Evolutionary conservation across 768 basidiomycete species (phyloP).

Genomic region (Podaxis pistillaris): DNA sequence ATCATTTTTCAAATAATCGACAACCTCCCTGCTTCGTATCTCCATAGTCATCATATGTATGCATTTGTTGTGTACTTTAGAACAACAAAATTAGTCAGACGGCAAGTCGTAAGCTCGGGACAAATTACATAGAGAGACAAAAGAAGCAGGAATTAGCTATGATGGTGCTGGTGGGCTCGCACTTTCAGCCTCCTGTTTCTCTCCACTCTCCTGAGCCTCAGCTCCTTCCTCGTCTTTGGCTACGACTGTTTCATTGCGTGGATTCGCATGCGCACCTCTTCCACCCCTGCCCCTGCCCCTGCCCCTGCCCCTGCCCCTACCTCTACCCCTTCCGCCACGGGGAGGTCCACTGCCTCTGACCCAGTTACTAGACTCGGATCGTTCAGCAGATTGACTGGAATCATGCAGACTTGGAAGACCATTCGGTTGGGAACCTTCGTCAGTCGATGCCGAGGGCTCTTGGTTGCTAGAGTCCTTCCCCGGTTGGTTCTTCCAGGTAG

Average conservation of each 20-base stretch:
- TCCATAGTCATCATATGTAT: no score
- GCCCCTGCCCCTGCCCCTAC: conserved; percentile 22
- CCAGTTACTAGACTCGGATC: conserved; percentile 1
- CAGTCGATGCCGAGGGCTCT: conserved; percentile 1
- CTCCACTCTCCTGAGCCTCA: not conserved
- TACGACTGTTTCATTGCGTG: not conserved
- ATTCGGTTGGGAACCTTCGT: not conserved
- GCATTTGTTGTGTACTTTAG: no score
- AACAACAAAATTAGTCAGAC: not conserved
- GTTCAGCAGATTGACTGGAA: not conserved
- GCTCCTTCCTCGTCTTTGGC: not conserved
- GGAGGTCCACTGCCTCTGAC: conserved; percentile 5
- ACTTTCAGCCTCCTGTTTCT: not conserved
- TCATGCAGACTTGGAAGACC: not conserved
- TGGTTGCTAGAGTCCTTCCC: conserved; percentile 1
- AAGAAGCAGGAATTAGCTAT: not conserved
- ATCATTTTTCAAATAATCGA: not conserved
- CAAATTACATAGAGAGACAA: not conserved
- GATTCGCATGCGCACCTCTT: not conserved
- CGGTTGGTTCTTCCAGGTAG: conserved; percentile 10
- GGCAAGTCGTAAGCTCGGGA: not conserved
- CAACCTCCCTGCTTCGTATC: no score
- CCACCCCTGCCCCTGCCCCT: conserved; percentile 20
- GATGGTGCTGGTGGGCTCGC: not conserved
- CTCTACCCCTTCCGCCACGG: conserved; percentile 19